Percentiles rank a stretch among this genome's conserved stretches.
Conservation (phyloP, 2,329 filamentous ascomycete genomes). For the Mycocentrospora acerina region DNA sequence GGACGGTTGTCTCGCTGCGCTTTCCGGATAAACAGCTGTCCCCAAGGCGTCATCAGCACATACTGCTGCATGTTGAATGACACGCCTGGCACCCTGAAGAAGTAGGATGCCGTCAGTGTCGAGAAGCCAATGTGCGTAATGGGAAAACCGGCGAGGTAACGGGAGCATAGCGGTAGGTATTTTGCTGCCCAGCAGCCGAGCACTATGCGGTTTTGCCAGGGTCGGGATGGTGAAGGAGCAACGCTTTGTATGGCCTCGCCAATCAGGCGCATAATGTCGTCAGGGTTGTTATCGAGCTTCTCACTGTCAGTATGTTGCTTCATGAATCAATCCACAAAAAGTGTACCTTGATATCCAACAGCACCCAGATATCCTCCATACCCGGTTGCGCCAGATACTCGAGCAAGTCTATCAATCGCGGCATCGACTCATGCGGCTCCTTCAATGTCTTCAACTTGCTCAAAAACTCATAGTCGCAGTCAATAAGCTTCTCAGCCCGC, state of each 20-base stretch:
- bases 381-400: constrained; percentile 67
- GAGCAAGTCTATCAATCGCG: constrained; percentile 72
- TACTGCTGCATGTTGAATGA: constrained; percentile 77
- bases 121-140: constrained; percentile 70
- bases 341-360: constrained; percentile 83
- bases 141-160: constrained; percentile 63
- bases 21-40: constrained; percentile 65
- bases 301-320: constrained; percentile 4
- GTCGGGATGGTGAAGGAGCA: constrained; percentile 43
- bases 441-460: constrained; percentile 66
- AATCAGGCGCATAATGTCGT: constrained; percentile 70
- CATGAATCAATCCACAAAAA: background rate
- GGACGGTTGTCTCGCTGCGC: constrained; percentile 58
- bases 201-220: constrained; percentile 74
- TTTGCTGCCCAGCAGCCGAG: constrained; percentile 81
- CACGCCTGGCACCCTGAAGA: constrained; percentile 67
- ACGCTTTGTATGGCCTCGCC: constrained; percentile 62
- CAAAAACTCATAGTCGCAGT: constrained; percentile 76
- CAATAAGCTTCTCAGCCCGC: constrained; percentile 67
- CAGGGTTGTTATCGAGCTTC: constrained; percentile 68
- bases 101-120: constrained; percentile 67
- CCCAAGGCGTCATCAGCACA: constrained; percentile 67
- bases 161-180: constrained; percentile 65
- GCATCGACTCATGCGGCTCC: constrained; percentile 70
- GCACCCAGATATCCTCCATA: constrained; percentile 70